Base-by-base conservation (phyloP, 1,139 yeast genomes). In the Taiozyma onychis region DNA sequence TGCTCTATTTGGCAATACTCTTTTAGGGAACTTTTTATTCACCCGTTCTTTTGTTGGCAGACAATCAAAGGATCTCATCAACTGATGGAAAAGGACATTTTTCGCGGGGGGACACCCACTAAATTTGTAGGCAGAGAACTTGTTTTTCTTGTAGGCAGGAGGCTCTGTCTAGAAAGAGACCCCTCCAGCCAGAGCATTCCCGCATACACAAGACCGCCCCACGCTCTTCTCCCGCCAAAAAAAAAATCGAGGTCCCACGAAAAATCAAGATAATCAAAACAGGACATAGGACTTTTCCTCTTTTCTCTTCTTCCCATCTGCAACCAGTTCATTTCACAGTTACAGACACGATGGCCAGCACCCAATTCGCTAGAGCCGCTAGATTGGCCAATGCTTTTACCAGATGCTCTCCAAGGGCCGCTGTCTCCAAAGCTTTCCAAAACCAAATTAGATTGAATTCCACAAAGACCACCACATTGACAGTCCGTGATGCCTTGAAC, bases 401-500 rank as follows among this genome's bases (percentile, higher is more conserved):
- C 18, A 44, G 47, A 32, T 39, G 45, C 21, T 43, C 46, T 7
- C 21, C 50, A 22, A 50, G 47, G 39, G 50, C 59, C n/a, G 51
- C 56, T 30, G 44, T 52, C 45, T 41, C 41, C 39, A 45, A 44
- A 35, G 44, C 51, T 28, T 41, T 47, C 27, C 32, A 41, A 34
- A 44, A 43, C 27, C 54, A 48, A 9, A 51, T 54, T 30, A 61
- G 66, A 55, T 46, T 51, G 44, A 60, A 61, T 52, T 58, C 83
- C 22, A 70, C 80, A 35, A 66, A 81, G 26, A 81, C 79, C 39
- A 78, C 85, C 49, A 78, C 80, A 64, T 80, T 93, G 79, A 89
- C 98, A 13, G 97, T 95, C 53, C 88, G 99, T 79, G 99, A 93
- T 63, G 99, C 99, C 44, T 77, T 93, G 65, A 95, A 93, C 76